A percentile compares a stretch with the other conserved stretches of the same genome.
Conservation (phyloP, 2,329 filamentous ascomycete genomes). For the Cladosporium austrohemisphaericum region DNA sequence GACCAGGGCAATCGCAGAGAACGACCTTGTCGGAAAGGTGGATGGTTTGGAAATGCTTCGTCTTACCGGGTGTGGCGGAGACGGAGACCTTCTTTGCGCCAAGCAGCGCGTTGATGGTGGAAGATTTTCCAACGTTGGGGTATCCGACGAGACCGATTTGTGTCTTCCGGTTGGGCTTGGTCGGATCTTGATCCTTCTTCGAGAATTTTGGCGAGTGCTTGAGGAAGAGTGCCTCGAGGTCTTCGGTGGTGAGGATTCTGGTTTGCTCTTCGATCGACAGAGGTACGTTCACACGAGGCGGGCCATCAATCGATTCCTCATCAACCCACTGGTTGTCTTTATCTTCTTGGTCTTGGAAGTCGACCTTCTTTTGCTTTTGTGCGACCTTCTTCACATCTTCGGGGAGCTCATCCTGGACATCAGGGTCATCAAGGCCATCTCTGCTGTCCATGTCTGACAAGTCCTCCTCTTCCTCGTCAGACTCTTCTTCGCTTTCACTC, state of each 20-base stretch:
- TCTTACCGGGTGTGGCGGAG: slow-evolving; percentile 94
- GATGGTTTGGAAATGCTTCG: slow-evolving; percentile 98
- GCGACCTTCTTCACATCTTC: slow-evolving; percentile 48
- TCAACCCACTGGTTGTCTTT: slow-evolving; percentile 39
- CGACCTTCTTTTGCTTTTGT: slow-evolving; percentile 41
- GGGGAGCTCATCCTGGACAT: slow-evolving; percentile 39
- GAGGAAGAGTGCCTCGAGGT: slow-evolving; percentile 85
- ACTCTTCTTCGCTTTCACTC: slow-evolving; percentile 24
- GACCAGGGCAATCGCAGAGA: slow-evolving; percentile 95
- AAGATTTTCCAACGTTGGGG: slow-evolving; percentile 98
- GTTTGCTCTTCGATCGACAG: slow-evolving; percentile 46
- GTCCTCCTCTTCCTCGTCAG: slow-evolving; percentile 26
- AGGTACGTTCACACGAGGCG: slow-evolving; percentile 33
- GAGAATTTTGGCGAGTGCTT: slow-evolving; percentile 62
- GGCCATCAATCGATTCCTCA: slow-evolving; percentile 36
- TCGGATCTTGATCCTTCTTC: slow-evolving; percentile 36
- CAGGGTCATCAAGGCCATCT: slow-evolving; percentile 34
- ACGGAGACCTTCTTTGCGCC: slow-evolving; percentile 98
- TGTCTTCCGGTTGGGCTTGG: slow-evolving; percentile 60
- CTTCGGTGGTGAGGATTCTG: slow-evolving; percentile 84
- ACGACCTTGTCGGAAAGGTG: slow-evolving; percentile 86
- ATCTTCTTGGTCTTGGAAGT: slow-evolving; percentile 39
- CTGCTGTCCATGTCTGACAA: slow-evolving; percentile 37
- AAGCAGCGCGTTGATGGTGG: slow-evolving; percentile 97
- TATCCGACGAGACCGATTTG: slow-evolving; percentile 94